Evolutionary conservation across 306 rosid genomes (phyloP), one percentile per base, ranked within the genome.

Genomic region (Castanea mollissima): DNA sequence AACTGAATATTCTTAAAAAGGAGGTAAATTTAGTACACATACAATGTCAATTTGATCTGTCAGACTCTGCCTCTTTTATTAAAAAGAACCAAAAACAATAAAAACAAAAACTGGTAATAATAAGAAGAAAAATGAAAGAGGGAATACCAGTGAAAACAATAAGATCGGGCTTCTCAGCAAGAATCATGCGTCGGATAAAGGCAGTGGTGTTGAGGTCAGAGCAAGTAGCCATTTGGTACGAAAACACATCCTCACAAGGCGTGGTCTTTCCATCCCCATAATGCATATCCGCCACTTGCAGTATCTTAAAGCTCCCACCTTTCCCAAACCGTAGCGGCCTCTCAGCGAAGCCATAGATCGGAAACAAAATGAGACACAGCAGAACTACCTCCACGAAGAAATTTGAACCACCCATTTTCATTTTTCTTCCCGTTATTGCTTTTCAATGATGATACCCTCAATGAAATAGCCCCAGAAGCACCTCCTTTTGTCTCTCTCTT

Each of bases 201-300:
- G 89, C 87, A 5, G 97, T 85, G 60, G 98, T 95, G 65, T 95
- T 95, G 31, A 93, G 91, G 87, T 95, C 99, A 63, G 98, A 87
- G 83, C 99, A 95, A 82, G 88, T 71, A 55, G 72, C 35, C 32
- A 85, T n/a, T 83, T 91, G 97, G 1, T 73, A 38, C 70, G 87
- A 87, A 10, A 91, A 88, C 34, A 95, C 96, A 69, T 93, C 72
- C 79, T 73, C 46, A 35, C 98, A 95, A n/a, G 74, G 86, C 67
- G 98, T 93, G 4, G 76, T 35, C 63, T 82, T 87, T 15, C 99
- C 99, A 74, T 92, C 34, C 32, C 82, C 99, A 54, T 76, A 95
- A 88, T 95, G 99, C 99, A 95, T 95, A 34, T 95, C 99, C 64
- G 98, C 99, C 59, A 95, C 97, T 76, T 95, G 99, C 69, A 95